These are phyloP conservation scores for Entomortierella beljakovae DNA, from an alignment of 192 early-diverging fungal species.

Conservation along the genomic window DNA sequence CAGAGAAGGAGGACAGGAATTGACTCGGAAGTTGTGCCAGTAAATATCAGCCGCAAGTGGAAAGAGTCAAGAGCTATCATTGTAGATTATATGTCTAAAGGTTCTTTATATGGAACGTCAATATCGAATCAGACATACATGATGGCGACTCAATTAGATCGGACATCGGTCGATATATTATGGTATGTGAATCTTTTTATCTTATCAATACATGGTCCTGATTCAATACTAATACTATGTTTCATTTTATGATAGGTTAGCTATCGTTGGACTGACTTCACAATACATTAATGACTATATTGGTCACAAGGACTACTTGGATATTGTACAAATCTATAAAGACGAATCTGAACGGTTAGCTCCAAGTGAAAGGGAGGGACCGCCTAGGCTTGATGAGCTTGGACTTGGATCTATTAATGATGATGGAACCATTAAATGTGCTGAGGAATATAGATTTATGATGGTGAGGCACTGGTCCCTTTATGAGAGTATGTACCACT, in stretches of 20 bases:
- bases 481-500: conserved; percentile 88
- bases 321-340: conserved; percentile 69
- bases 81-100: conserved; percentile 86
- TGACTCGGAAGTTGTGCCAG: conserved; percentile 52
- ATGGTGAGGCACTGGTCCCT: conserved; percentile 95
- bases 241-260: conserved; percentile 60
- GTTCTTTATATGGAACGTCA: conserved; percentile 72
- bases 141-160: conserved; percentile 79
- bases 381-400: background rate
- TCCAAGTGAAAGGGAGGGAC: background rate
- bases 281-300: conserved; percentile 84
- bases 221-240: background rate
- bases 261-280: conserved; percentile 84
- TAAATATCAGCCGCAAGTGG: conserved; percentile 45
- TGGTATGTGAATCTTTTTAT: conserved; percentile 67
- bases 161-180: conserved; percentile 75
- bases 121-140: conserved; percentile 78
- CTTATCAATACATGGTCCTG: background rate
- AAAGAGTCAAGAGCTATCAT: conserved; percentile 60
- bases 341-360: conserved; percentile 77
- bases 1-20: conserved; percentile 50
- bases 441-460: conserved; percentile 88
- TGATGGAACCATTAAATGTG: conserved; percentile 66
- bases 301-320: conserved; percentile 72
- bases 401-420: conserved; percentile 31